Evolutionary conservation across 805 yeast species (phyloP).

Genomic region (Wickerhamiella occidentalis): DNA sequence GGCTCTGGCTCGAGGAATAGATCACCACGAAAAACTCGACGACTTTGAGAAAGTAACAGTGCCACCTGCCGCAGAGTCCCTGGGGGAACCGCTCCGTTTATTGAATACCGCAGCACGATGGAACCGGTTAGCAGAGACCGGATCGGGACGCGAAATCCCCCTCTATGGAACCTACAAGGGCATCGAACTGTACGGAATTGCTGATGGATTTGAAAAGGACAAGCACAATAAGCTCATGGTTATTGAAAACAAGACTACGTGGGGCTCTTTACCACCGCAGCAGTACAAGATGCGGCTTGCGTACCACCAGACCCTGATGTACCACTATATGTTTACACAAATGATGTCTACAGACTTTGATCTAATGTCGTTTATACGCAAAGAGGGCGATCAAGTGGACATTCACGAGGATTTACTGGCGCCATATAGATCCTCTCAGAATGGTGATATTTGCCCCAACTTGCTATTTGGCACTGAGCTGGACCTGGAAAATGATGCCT

Average conservation of each 20-base stretch:
- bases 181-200: constrained; percentile 21
- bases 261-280: background rate
- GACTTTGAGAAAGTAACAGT: background rate
- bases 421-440: background rate
- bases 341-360: constrained; percentile 9
- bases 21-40: constrained; percentile 19
- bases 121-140: background rate
- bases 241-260: constrained; percentile 25
- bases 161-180: constrained; percentile 21
- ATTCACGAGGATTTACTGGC: background rate
- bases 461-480: too few species aligned
- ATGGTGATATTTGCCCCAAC: too few species aligned
- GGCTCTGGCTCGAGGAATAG: constrained; percentile 19
- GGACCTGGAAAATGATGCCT: too few species aligned
- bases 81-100: constrained; percentile 19
- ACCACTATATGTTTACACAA: constrained; percentile 19
- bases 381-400: too few species aligned
- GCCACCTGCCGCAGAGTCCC: background rate
- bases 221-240: constrained; percentile 15
- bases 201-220: constrained; percentile 18
- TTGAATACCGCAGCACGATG: constrained; percentile 13
- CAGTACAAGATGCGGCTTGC: constrained; percentile 22
- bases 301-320: constrained; percentile 26
- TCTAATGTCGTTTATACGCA: background rate
- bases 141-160: constrained; percentile 23